Conservation (phyloP, 805 yeast genomes). For the Yarrowia hollandica region DNA sequence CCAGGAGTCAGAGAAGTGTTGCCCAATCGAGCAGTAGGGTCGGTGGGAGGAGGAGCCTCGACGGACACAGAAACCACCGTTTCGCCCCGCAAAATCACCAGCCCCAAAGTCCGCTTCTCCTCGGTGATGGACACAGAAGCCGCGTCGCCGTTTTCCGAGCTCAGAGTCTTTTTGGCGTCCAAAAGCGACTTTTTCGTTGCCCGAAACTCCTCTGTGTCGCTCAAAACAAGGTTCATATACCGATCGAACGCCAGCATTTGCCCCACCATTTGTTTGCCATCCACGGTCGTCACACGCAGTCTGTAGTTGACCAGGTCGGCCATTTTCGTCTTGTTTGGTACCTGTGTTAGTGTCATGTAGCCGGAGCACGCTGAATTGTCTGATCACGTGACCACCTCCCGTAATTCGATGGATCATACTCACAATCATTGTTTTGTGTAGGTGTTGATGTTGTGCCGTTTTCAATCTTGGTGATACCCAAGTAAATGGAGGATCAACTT, state of each 20-base stretch:
- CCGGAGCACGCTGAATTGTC: neutral
- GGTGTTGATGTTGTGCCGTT: neutral
- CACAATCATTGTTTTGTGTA: slow-evolving; percentile 13
- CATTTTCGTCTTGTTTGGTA: slow-evolving; percentile 50
- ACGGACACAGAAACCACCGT: slow-evolving; percentile 71
- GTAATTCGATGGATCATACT: neutral
- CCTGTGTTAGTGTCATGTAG: slow-evolving; percentile 28
- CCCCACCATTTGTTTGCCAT: slow-evolving; percentile 76
- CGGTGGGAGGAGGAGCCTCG: slow-evolving; percentile 59
- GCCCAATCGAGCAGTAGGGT: slow-evolving; percentile 44
- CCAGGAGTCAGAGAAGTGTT: slow-evolving; percentile 40
- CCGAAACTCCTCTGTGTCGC: slow-evolving; percentile 82
- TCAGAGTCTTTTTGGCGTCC: slow-evolving; percentile 36
- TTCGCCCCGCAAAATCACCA: slow-evolving; percentile 84
- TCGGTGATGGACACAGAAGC: slow-evolving; percentile 43
- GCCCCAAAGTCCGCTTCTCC: slow-evolving; percentile 75
- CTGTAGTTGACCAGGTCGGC: slow-evolving; percentile 73
- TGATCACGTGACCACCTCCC: neutral
- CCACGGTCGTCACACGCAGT: slow-evolving; percentile 71
- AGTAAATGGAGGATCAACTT: slow-evolving; percentile 16
- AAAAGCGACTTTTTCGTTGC: slow-evolving; percentile 46
- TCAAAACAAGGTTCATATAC: slow-evolving; percentile 79
- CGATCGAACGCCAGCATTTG: slow-evolving; percentile 84
- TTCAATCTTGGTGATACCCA: neutral
- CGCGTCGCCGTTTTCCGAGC: slow-evolving; percentile 30